Evolutionary conservation across 768 basidiomycete species (phyloP), one percentile per base, ranked within the genome.

Genomic region (Lepiota brunneoincarnata): DNA sequence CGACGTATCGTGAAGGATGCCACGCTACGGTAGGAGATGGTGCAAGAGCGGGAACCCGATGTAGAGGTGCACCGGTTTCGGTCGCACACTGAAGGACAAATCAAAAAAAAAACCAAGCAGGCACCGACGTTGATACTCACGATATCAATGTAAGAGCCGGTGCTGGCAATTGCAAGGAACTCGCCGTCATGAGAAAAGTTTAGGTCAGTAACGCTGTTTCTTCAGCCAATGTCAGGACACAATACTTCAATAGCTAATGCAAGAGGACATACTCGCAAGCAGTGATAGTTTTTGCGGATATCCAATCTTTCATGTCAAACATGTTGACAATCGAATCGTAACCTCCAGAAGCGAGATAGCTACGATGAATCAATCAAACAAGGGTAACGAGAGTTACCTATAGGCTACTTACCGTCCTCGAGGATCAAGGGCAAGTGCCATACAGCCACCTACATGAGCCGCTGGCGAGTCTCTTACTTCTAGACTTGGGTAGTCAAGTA

Each of bases 141-240:
- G 39, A 91, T 88, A 57, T 91, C 89, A 49, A 91, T 86, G 58
- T 90, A 91, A 26, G 72, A 70, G 17, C 88, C 88, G 7, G 78
- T 75, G 57, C 75, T 88, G 7, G 89, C 86, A 46, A 91, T 84
- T 15, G 90, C 90, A 42, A 92, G 67, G 62, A 85, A 92, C 72
- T 93, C 90, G 31, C 90, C 90, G 59, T 92, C 90, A 58, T 86
- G 77, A 11, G 89, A 91, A 75, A 91, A 93, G 65, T 86, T 89
- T 17, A 91, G 68, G 17, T 80, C 78, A 56, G 80, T 88, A 61
- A 91, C 87, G 18, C 83, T 76, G 63, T 90, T 74, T 52, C 90
- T 91, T 50, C 56, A n/a, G 28, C 39, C 43, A 38, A 54, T 56
- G 17, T 42, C 18, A 49, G 46, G 38, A n/a, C 21, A 23, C 17